A percentile compares a stretch with the other conserved stretches of the same genome.
Evolutionary conservation across 495 filamentous ascomycete genomes (phyloP).

Genomic region (Terfezia boudieri): DNA sequence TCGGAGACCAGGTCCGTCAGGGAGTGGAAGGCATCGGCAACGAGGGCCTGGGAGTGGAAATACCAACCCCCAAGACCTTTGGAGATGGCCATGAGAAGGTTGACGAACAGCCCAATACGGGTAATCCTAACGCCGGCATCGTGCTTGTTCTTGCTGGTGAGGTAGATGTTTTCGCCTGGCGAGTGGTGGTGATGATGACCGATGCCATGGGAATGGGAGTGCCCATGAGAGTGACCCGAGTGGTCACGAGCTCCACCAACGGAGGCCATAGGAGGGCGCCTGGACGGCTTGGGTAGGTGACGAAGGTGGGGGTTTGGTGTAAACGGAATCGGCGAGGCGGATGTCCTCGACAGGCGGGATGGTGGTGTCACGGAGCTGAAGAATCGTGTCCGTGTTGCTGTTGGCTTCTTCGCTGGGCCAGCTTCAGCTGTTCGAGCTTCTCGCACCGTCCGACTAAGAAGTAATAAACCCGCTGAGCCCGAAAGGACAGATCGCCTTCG

Average conservation of each 20-base stretch:
- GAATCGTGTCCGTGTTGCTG: no score
- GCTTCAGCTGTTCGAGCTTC: no score
- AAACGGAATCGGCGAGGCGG: no score
- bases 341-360: no score
- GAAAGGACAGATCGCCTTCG: no score
- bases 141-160: constrained; percentile 68
- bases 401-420: no score
- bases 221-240: constrained; percentile 9
- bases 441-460: no score
- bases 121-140: constrained; percentile 93
- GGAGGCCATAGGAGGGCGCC: background rate
- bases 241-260: background rate
- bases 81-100: constrained; percentile 76
- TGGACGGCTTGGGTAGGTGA: background rate
- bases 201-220: constrained; percentile 23
- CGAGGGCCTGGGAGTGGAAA: constrained; percentile 82
- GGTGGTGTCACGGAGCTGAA: no score
- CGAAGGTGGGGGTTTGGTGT: background rate
- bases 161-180: constrained; percentile 69
- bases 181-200: constrained; percentile 41
- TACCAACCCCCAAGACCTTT: constrained; percentile 82
- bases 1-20: constrained; percentile 88
- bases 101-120: constrained; percentile 72
- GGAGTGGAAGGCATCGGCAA: constrained; percentile 88
- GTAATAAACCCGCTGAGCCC: no score